Conservation (phyloP, 495 filamentous ascomycete species). For the Rostrohypoxylon terebratum region DNA sequence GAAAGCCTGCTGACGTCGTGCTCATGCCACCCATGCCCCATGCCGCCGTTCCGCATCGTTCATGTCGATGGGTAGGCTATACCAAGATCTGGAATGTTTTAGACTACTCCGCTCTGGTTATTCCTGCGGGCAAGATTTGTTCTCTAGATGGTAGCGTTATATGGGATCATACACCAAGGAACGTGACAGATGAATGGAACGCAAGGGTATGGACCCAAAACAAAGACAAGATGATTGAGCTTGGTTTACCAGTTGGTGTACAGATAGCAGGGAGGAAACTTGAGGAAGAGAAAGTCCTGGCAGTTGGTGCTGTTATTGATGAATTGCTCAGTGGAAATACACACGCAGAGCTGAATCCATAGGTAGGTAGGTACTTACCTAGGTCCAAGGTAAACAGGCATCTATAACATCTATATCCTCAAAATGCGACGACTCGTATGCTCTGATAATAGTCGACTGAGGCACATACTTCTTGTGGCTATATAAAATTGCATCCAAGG, state of each 20-base stretch:
- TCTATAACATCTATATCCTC: not conserved
- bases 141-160: constrained; percentile 48
- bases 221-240: constrained; percentile 77
- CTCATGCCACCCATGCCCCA: constrained; percentile 52
- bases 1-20: constrained; percentile 46
- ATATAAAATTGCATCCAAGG: not conserved
- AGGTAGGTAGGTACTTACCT: not conserved
- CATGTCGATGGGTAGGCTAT: constrained; percentile 49
- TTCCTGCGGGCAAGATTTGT: constrained; percentile 60
- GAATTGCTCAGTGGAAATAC: constrained; percentile 56
- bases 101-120: constrained; percentile 81
- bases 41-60: constrained; percentile 47
- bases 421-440: not conserved
- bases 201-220: constrained; percentile 52
- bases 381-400: not conserved
- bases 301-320: constrained; percentile 76
- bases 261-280: constrained; percentile 81
- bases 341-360: not conserved
- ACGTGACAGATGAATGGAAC: constrained; percentile 52
- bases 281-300: constrained; percentile 85
- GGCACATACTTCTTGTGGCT: too few species aligned
- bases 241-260: constrained; percentile 79
- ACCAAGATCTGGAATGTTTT: constrained; percentile 61
- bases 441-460: not conserved
- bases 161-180: constrained; percentile 58